Percentiles rank a stretch among this genome's conserved stretches.
Conservation (phyloP, 2,329 filamentous ascomycete genomes). For the Elsinoe fawcettii region DNA sequence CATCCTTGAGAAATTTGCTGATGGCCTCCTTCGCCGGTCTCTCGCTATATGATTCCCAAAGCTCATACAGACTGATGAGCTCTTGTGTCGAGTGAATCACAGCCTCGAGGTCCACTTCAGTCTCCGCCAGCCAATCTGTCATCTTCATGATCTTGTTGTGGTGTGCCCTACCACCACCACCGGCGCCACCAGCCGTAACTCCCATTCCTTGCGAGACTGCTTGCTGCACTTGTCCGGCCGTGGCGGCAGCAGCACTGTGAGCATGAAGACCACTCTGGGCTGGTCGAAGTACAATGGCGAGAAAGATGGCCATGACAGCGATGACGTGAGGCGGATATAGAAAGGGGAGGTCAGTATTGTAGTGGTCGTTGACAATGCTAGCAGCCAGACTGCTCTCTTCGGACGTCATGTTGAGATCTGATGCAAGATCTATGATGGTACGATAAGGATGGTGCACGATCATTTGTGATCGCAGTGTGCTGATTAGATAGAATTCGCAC, state of each 20-base stretch:
- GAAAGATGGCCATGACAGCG: conserved; percentile 75
- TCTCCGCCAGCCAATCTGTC: conserved; percentile 76
- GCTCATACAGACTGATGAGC: conserved; percentile 79
- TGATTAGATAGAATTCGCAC: conserved; percentile 88
- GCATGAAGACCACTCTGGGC: conserved; percentile 44
- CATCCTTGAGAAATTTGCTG: conserved; percentile 53
- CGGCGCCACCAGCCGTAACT: conserved; percentile 23
- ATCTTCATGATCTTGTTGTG: conserved; percentile 36
- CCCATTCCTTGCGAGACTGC: conserved; percentile 24
- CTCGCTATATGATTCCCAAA: conserved; percentile 60
- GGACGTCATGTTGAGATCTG: conserved; percentile 60
- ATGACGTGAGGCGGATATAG: conserved; percentile 80
- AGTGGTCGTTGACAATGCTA: conserved; percentile 84
- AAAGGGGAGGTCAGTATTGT: conserved; percentile 83
- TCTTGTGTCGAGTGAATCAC: conserved; percentile 88
- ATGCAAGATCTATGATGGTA: conserved; percentile 63
- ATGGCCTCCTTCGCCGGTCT: conserved; percentile 58
- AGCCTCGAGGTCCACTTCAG: conserved; percentile 72
- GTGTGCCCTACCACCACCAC: conserved; percentile 19
- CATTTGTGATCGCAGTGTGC: conserved; percentile 80
- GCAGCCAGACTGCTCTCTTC: conserved; percentile 74
- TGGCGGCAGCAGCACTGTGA: conserved; percentile 30
- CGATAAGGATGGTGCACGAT: conserved; percentile 89
- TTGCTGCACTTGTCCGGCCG: conserved; percentile 19
- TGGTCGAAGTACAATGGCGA: conserved; percentile 75